A percentile compares a stretch with the other conserved stretches of the same genome.
phyloP scores from a whole-genome alignment of 75 land plant genomes.

The Picea glauca region DNA sequence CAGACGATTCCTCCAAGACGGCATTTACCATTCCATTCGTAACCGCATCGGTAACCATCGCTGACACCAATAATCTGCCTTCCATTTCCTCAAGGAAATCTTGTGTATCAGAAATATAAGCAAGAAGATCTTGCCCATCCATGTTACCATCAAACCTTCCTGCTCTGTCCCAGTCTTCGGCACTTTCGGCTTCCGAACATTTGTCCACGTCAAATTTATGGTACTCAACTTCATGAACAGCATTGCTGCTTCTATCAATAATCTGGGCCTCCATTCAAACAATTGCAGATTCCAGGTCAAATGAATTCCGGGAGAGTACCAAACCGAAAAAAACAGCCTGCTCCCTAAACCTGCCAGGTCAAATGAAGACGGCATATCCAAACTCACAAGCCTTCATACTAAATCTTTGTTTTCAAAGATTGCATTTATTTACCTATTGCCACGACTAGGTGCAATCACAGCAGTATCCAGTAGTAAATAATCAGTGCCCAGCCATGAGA shows the following conservation, averaged over 20 bases:
- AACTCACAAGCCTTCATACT: neutral
- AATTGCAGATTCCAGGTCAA: neutral
- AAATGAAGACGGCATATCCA: conserved; percentile 9
- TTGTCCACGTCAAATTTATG: neutral
- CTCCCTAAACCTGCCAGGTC: neutral
- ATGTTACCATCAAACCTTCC: neutral
- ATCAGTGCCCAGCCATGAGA: too few species aligned
- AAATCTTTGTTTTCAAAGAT: neutral
- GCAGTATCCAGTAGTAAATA: too few species aligned
- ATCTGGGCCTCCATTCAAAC: conserved; percentile 1
- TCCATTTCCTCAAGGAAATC: conserved; percentile 39
- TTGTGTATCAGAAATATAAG: neutral
- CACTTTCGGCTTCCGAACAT: conserved; percentile 2
- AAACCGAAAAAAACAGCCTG: neutral
- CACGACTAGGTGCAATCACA: too few species aligned
- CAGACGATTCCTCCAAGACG: conserved; percentile 42
- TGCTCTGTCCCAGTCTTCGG: neutral
- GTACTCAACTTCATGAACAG: neutral
- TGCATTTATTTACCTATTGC: too few species aligned
- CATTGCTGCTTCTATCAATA: neutral
- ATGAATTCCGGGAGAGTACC: neutral
- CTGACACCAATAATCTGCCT: conserved; percentile 41
- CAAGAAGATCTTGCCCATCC: neutral
- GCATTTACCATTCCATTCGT: conserved; percentile 59
- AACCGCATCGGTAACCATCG: conserved; percentile 59